Base-by-base conservation (phyloP, 2,329 filamentous ascomycete genomes). In the Cladosporium sp. region DNA sequence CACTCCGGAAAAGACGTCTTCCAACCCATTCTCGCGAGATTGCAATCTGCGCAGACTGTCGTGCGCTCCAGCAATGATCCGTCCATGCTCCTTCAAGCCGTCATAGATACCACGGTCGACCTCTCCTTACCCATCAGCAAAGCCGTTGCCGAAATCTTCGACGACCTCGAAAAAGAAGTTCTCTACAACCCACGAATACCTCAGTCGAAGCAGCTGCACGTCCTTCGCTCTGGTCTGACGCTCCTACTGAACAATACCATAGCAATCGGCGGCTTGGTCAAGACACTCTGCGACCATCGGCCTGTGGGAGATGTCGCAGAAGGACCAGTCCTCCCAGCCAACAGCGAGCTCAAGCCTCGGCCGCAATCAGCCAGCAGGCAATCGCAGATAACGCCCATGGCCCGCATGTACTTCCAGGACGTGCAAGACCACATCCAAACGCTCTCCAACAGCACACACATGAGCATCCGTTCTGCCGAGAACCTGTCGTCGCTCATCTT, bases 401-500 rank as follows among this genome's bases (percentile, higher is more conserved):
- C 91, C 1, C 86, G 90, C 70, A 92, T 89, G 0, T 97, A 97
- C 69, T 81, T 97, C 0, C 89, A 90, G 52, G 92, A 97, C 73
- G 92, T 94, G 6, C 83, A 93, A 61, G 91, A 96, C 74, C 92
- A 97, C 75, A 89, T 88, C 67, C 84, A 94, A 17, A 84, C 92
- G 47, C 92, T 96, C 58, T 88, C 88, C 0, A 88, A 92, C 64
- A 84, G 84, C 1, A 83, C 96, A 38, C 88, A 90, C 65, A 88
- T 90, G 73, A 90, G 92, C 79, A 86, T 90, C 64, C 82, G 86
- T 60, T 85, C 88, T 17, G 79, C 82, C 1, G 81, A 84, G 69
- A 90, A 92, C 67, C 86, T 96, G 76, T 95, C 95, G 65, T 88
- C 90, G 64, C 80, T 97, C 34, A 96, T 96, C 61, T 97, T 97